These are phyloP conservation scores for Pichia norvegensis DNA, from an alignment of 1,139 yeast species.

Conservation along the genomic window DNA sequence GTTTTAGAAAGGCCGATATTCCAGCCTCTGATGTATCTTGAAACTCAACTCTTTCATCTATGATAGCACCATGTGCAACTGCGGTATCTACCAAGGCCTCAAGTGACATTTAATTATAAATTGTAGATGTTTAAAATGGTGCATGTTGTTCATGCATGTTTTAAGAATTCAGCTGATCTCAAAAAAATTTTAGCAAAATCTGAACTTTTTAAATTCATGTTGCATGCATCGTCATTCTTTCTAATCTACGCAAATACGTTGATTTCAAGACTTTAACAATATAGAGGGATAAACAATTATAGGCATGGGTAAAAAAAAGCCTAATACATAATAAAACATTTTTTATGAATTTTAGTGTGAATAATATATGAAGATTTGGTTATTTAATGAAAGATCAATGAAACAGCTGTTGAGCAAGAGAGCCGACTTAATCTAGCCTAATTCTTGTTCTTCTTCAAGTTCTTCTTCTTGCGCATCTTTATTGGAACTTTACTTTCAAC, in stretches of 20 bases:
- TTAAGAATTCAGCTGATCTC: no score
- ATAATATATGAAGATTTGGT: not conserved
- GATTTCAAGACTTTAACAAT: no score
- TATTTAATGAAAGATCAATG: not conserved
- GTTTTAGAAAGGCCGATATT: slow-evolving; percentile 8
- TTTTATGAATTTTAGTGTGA: not conserved
- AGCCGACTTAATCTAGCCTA: not conserved
- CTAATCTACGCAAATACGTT: no score
- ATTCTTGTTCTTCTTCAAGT: not conserved
- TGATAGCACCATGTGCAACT: slow-evolving; percentile 11
- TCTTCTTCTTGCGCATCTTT: slow-evolving; percentile 7
- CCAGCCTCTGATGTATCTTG: slow-evolving; percentile 15
- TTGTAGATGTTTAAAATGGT: no score
- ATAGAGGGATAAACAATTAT: not conserved
- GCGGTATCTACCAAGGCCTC: slow-evolving; percentile 16
- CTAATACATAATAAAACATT: not conserved
- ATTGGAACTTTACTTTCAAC: slow-evolving; percentile 4
- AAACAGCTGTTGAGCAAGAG: no score
- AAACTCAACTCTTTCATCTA: slow-evolving; percentile 16
- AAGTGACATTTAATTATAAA: slow-evolving; percentile 8
- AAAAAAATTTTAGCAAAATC: no score
- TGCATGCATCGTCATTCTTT: no score
- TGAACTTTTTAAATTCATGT: no score
- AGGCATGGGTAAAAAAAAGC: not conserved
- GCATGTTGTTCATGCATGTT: not conserved